These are phyloP conservation scores for Botryotinia convoluta DNA, from an alignment of 2,329 filamentous ascomycete species.

Conservation along the genomic window DNA sequence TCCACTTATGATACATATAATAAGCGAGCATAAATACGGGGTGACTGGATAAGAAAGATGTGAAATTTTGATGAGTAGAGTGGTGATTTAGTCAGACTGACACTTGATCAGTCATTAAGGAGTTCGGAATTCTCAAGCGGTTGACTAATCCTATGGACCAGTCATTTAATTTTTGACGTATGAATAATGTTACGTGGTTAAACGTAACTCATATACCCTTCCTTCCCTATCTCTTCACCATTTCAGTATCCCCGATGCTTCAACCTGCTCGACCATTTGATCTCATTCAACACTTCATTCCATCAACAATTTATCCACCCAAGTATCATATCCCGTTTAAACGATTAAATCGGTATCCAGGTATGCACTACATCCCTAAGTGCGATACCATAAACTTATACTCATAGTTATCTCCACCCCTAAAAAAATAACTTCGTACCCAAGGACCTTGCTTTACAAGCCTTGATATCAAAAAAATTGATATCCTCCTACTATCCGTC, in stretches of 20 bases:
- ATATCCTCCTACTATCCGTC: background rate
- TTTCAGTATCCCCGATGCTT: no score
- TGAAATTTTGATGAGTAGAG: fast-evolving
- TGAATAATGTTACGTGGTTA: background rate
- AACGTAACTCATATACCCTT: background rate
- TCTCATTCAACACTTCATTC: background rate
- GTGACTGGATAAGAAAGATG: background rate
- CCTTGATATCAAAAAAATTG: background rate
- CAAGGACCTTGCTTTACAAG: no score
- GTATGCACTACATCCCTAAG: background rate
- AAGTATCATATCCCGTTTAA: background rate
- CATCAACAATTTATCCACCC: background rate
- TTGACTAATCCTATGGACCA: fast-evolving
- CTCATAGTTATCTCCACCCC: no score
- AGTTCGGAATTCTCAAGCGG: background rate
- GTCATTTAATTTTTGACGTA: fast-evolving
- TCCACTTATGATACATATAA: background rate
- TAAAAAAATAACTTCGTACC: no score
- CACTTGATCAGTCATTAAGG: background rate
- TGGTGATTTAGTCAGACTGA: background rate
- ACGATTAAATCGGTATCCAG: no score
- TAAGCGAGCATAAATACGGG: background rate
- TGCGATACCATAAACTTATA: no score
- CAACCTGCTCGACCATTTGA: background rate
- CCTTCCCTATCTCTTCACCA: no score